phyloP scores from a whole-genome alignment of 208 protist genomes.

The Entamoeba moshkovskii region DNA sequence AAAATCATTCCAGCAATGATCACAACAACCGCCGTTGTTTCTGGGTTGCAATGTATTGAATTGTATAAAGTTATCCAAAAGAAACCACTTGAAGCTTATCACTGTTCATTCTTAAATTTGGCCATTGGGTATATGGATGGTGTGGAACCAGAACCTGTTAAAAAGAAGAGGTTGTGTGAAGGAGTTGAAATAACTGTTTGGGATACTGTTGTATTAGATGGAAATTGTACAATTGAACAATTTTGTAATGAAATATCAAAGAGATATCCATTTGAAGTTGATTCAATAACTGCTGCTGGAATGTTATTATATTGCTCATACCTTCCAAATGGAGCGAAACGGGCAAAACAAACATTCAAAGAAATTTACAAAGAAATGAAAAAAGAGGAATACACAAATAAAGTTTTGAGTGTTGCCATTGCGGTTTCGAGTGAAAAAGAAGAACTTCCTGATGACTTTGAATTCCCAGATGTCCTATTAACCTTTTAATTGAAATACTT shows the following conservation, averaged over 20 bases:
- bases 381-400: neutral
- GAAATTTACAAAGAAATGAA: neutral
- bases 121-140: constrained; percentile 24
- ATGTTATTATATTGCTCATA: neutral
- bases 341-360: neutral
- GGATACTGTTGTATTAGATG: neutral
- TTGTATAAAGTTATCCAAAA: constrained; percentile 73
- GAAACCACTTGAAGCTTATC: constrained; percentile 8
- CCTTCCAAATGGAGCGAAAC: neutral
- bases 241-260: neutral
- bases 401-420: neutral
- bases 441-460: neutral
- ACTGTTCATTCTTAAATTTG: constrained; percentile 29
- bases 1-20: constrained; percentile 99
- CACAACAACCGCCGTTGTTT: constrained; percentile 94
- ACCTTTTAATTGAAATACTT: neutral
- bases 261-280: neutral
- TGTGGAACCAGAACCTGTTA: constrained; percentile 18
- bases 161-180: neutral
- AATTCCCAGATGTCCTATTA: neutral
- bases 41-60: constrained; percentile 85
- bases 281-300: neutral
- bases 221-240: neutral
- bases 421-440: neutral
- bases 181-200: neutral